Percentiles rank a stretch among this genome's conserved stretches.
Evolutionary conservation across 495 filamentous ascomycete genomes (phyloP).

Genomic region (Durotheca rogersii): DNA sequence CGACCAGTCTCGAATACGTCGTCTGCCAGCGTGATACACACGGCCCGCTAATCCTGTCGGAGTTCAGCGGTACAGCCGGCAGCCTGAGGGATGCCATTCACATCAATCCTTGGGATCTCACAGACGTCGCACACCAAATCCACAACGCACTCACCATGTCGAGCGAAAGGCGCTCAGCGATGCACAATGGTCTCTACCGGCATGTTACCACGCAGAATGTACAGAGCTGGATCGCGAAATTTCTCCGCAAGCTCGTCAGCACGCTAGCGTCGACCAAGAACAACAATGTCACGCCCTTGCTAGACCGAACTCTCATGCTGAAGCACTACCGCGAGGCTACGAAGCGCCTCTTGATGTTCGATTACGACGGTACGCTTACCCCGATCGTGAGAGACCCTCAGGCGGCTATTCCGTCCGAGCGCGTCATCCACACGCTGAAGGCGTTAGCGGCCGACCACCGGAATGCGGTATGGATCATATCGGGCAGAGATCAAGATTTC

Average conservation of each 20-base stretch:
- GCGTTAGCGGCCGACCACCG: constrained; percentile 72
- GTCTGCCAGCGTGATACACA: constrained; percentile 83
- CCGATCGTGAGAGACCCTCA: constrained; percentile 89
- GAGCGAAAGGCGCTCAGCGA: constrained; percentile 55
- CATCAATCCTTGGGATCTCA: constrained; percentile 91
- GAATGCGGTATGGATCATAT: constrained; percentile 97
- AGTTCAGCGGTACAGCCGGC: constrained; percentile 92
- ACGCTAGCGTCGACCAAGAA: constrained; percentile 76
- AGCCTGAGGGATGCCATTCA: constrained; percentile 82
- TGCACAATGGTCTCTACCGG: constrained; percentile 67
- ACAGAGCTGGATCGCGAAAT: constrained; percentile 76
- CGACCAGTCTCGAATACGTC: constrained; percentile 89
- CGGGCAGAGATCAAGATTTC: constrained; percentile 87
- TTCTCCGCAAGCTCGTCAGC: constrained; percentile 70
- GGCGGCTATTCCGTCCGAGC: constrained; percentile 81
- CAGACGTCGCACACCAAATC: constrained; percentile 76
- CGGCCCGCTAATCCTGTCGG: constrained; percentile 86
- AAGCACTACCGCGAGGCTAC: constrained; percentile 67
- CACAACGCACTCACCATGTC: constrained; percentile 75
- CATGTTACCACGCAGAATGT: constrained; percentile 84
- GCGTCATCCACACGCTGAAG: constrained; percentile 74
- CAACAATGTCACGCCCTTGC: constrained; percentile 72
- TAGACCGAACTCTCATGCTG: constrained; percentile 70
- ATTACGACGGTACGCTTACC: constrained; percentile 98
- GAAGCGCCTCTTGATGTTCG: constrained; percentile 91